phyloP scores from a whole-genome alignment of 2,329 filamentous ascomycete genomes.

The Trichoderma hamatum region DNA sequence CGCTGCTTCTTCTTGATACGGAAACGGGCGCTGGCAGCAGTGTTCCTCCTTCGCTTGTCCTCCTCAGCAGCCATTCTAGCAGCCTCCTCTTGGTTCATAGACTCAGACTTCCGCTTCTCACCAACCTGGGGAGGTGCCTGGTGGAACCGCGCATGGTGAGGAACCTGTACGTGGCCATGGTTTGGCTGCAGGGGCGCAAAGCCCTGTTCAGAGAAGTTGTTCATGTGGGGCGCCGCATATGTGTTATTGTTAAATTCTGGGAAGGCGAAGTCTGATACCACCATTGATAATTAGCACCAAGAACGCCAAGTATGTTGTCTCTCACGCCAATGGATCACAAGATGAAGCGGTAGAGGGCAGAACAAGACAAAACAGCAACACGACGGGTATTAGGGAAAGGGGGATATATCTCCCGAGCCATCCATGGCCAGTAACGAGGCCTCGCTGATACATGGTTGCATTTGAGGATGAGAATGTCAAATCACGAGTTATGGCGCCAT shows the following conservation, averaged over 20 bases:
- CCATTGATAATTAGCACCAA: slow-evolving; percentile 35
- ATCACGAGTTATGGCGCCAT: slow-evolving; percentile 68
- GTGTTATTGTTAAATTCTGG: slow-evolving; percentile 55
- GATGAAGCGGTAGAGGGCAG: background rate
- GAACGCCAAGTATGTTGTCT: background rate
- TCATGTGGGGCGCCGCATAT: slow-evolving; percentile 55
- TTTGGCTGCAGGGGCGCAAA: slow-evolving; percentile 59
- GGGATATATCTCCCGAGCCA: slow-evolving; percentile 19
- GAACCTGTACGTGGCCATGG: slow-evolving; percentile 46
- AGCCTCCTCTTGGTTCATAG: slow-evolving; percentile 67
- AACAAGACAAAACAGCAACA: slow-evolving; percentile 1
- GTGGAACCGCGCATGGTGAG: slow-evolving; percentile 43
- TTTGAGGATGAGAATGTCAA: slow-evolving; percentile 16
- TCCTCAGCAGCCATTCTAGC: slow-evolving; percentile 79
- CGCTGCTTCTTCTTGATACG: slow-evolving; percentile 96
- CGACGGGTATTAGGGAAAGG: slow-evolving; percentile 5
- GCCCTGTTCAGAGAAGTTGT: slow-evolving; percentile 44
- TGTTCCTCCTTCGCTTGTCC: slow-evolving; percentile 87
- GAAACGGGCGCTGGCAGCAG: slow-evolving; percentile 85
- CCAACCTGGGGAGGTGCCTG: slow-evolving; percentile 38
- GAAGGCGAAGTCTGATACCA: slow-evolving; percentile 62
- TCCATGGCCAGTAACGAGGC: slow-evolving; percentile 20
- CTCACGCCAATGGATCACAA: background rate
- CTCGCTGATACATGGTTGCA: slow-evolving; percentile 10
- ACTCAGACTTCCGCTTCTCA: slow-evolving; percentile 53